Percentiles rank a stretch among this genome's conserved stretches.
phyloP scores from a whole-genome alignment of 139 green algal genomes.

The Protoeuglena noctilucae region DNA sequence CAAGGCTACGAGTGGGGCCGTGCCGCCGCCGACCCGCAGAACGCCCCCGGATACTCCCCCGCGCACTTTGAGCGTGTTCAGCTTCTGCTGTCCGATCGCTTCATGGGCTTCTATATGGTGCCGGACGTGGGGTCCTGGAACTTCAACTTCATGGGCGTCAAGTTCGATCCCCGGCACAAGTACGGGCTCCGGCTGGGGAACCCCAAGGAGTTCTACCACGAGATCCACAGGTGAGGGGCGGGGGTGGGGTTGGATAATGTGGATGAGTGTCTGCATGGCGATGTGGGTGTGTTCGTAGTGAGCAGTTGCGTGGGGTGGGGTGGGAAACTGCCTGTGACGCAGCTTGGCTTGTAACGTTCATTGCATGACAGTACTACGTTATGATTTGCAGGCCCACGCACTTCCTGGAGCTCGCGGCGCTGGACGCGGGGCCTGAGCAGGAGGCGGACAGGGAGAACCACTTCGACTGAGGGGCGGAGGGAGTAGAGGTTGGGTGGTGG shows the following conservation, averaged over 20 bases:
- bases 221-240: conserved; percentile 32
- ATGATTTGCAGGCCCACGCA: conserved; percentile 89
- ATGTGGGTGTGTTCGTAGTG: not conserved
- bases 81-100: conserved; percentile 94
- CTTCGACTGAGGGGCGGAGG: too few species aligned
- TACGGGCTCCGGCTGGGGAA: conserved; percentile 81
- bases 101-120: conserved; percentile 97
- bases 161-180: conserved; percentile 35
- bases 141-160: conserved; percentile 93
- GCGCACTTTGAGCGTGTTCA: conserved; percentile 94
- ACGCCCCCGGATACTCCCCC: conserved; percentile 74
- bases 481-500: too few species aligned
- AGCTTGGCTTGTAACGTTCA: too few species aligned
- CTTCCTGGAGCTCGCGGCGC: conserved; percentile 90
- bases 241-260: not conserved
- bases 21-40: conserved; percentile 44
- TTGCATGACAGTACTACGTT: too few species aligned
- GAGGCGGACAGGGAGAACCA: conserved; percentile 83
- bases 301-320: too few species aligned
- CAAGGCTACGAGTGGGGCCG: conserved; percentile 39
- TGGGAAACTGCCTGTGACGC: too few species aligned
- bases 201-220: conserved; percentile 87
- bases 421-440: conserved; percentile 68
- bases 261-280: not conserved
- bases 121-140: conserved; percentile 88